A percentile compares a stretch with the other conserved stretches of the same genome.
phyloP scores from a whole-genome alignment of 495 filamentous ascomycete genomes.

The Aspergillus taichungensis region DNA sequence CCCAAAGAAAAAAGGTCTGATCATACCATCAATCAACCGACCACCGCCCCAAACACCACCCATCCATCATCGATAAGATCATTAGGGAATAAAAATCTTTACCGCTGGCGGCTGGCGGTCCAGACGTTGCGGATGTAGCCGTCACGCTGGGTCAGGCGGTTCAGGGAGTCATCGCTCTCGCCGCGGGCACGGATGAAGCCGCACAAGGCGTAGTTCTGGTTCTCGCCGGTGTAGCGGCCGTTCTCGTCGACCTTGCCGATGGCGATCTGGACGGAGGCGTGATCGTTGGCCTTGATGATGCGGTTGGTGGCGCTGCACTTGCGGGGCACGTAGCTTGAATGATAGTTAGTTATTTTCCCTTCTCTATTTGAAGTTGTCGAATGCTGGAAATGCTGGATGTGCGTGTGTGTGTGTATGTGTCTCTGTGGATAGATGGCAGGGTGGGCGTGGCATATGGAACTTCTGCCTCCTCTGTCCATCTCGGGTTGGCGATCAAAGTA shows the following conservation, averaged over 20 bases:
- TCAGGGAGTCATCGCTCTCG: conserved; percentile 93
- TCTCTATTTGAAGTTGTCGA: conserved; percentile 2
- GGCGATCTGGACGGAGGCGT: conserved; percentile 83
- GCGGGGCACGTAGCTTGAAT: conserved; percentile 90
- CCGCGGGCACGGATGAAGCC: conserved; percentile 97
- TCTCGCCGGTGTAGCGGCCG: conserved; percentile 94
- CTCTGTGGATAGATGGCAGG: too few species aligned
- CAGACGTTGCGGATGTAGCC: conserved; percentile 95
- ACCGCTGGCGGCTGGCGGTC: conserved; percentile 64
- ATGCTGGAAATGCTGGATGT: too few species aligned
- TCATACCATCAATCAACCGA: conserved; percentile 12
- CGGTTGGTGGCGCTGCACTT: conserved; percentile 93
- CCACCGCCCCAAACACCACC: conserved; percentile 23
- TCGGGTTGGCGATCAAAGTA: too few species aligned
- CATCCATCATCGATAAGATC: conserved; percentile 18
- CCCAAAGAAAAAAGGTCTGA: not conserved
- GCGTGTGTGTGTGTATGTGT: too few species aligned
- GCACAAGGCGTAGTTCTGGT: conserved; percentile 93
- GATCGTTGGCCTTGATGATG: conserved; percentile 99
- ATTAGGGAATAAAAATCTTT: conserved; percentile 26
- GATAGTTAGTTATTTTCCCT: conserved; percentile 14
- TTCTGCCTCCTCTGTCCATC: too few species aligned
- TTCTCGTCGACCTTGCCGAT: conserved; percentile 93
- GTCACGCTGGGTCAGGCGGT: conserved; percentile 90
- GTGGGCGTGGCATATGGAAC: too few species aligned